A percentile compares a stretch with the other conserved stretches of the same genome.
These are phyloP conservation scores for Nakazawaea sp. DNA, from an alignment of 805 yeast genomes.

Conservation along the genomic window DNA sequence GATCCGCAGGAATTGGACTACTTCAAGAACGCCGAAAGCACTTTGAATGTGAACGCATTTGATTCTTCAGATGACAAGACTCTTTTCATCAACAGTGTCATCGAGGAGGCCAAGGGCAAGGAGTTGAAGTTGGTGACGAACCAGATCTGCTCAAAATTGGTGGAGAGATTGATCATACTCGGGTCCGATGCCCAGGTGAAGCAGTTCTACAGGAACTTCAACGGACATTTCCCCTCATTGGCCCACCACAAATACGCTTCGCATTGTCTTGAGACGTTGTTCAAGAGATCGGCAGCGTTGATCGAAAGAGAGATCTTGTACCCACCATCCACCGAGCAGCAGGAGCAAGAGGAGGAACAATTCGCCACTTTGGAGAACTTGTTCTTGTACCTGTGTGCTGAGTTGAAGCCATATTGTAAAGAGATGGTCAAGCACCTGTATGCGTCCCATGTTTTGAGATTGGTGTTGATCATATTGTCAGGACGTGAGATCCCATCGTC, in stretches of 20 bases:
- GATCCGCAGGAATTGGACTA: constrained; percentile 83
- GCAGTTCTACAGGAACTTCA: constrained; percentile 56
- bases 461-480: constrained; percentile 61
- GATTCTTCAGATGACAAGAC: constrained; percentile 63
- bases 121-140: constrained; percentile 90
- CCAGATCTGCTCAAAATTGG: constrained; percentile 87
- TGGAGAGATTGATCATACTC: constrained; percentile 73
- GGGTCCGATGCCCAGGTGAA: constrained; percentile 63
- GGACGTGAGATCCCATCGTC: constrained; percentile 78
- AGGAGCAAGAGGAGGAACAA: constrained; percentile 26
- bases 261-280: constrained; percentile 83
- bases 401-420: constrained; percentile 51
- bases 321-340: constrained; percentile 26
- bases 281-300: constrained; percentile 67
- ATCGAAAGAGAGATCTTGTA: constrained; percentile 66
- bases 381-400: constrained; percentile 59
- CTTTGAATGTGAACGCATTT: constrained; percentile 75
- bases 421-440: constrained; percentile 69
- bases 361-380: constrained; percentile 57
- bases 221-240: constrained; percentile 68
- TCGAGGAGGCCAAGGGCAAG: constrained; percentile 83
- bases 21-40: constrained; percentile 88
- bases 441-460: constrained; percentile 81
- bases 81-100: constrained; percentile 68
- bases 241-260: constrained; percentile 88